Evolutionary conservation across 371 early-diverging fungal genomes (phyloP).

Genomic region (Mucor indicus): DNA sequence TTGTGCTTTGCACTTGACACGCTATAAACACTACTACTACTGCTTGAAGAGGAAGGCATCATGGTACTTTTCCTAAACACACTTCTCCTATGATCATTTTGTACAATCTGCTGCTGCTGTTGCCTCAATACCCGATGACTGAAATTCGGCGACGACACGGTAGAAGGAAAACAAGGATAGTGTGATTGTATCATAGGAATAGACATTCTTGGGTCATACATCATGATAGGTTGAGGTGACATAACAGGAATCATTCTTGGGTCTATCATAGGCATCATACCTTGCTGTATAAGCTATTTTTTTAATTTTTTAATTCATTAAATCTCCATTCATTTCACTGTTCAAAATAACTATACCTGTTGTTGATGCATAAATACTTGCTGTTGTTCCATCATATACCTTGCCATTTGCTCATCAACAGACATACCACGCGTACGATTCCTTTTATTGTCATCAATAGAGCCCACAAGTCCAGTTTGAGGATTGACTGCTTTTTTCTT

Average conservation of each 20-base stretch:
- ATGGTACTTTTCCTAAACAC: too few species aligned
- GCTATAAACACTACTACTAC: too few species aligned
- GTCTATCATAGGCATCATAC: slow-evolving; percentile 29
- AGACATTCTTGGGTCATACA: slow-evolving; percentile 13
- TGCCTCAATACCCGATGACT: too few species aligned
- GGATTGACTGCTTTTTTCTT: slow-evolving; percentile 30
- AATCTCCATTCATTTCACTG: slow-evolving; percentile 1
- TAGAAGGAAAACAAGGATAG: too few species aligned
- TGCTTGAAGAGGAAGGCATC: too few species aligned
- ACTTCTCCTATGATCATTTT: too few species aligned
- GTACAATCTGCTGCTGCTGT: too few species aligned
- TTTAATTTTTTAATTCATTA: neutral
- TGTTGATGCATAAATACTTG: slow-evolving; percentile 32
- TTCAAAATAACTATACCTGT: slow-evolving; percentile 9
- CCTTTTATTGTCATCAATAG: slow-evolving; percentile 32
- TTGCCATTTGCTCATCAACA: slow-evolving; percentile 16
- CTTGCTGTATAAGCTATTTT: slow-evolving; percentile 13
- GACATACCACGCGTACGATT: slow-evolving; percentile 11
- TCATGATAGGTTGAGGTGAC: slow-evolving; percentile 9
- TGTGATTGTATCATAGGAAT: too few species aligned
- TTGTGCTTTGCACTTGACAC: too few species aligned
- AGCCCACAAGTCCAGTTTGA: slow-evolving; percentile 29
- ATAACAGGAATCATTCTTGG: slow-evolving; percentile 34
- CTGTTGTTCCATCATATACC: slow-evolving; percentile 35
- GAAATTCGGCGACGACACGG: too few species aligned